Percentiles rank a stretch among this genome's conserved stretches.
Evolutionary conservation across 495 filamentous ascomycete genomes (phyloP).

Genomic region (Annulohypoxylon bovei): DNA sequence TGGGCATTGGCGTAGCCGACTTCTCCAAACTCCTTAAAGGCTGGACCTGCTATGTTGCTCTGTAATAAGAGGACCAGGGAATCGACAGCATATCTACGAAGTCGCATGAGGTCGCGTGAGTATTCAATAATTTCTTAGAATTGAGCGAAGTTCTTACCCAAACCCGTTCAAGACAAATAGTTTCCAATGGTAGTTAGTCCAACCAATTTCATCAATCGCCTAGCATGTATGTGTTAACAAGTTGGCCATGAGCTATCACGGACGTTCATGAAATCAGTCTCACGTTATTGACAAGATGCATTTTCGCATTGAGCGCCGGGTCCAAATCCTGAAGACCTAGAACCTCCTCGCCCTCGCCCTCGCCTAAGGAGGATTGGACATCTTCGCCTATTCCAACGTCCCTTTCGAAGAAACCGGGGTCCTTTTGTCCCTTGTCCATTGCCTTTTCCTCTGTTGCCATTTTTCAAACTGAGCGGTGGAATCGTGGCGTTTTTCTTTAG

Average conservation of each 20-base stretch:
- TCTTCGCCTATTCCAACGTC: constrained; percentile 27
- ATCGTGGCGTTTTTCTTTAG: background rate
- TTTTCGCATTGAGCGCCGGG: constrained; percentile 72
- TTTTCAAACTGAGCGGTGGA: background rate
- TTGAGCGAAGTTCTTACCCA: constrained; percentile 57
- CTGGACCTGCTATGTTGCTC: constrained; percentile 68
- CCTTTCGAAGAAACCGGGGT: constrained; percentile 29
- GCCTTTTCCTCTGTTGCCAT: constrained; percentile 28
- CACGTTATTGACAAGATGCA: constrained; percentile 76
- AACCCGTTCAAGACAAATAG: constrained; percentile 74
- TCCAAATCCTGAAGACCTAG: constrained; percentile 64
- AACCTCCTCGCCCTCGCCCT: constrained; percentile 60
- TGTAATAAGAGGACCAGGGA: constrained; percentile 74
- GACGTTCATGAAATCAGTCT: constrained; percentile 38
- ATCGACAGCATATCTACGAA: constrained; percentile 71
- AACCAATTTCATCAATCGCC: constrained; percentile 80
- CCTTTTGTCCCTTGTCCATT: background rate
- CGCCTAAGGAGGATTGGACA: constrained; percentile 16
- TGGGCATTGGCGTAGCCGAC: constrained; percentile 62
- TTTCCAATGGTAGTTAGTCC: constrained; percentile 74
- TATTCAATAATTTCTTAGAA: background rate
- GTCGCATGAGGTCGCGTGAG: constrained; percentile 29
- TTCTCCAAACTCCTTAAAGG: constrained; percentile 67
- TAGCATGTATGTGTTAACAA: constrained; percentile 39
- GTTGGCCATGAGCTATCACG: background rate